Conservation (phyloP, 2,329 filamentous ascomycete genomes). For the Zymoseptoria tritici region DNA sequence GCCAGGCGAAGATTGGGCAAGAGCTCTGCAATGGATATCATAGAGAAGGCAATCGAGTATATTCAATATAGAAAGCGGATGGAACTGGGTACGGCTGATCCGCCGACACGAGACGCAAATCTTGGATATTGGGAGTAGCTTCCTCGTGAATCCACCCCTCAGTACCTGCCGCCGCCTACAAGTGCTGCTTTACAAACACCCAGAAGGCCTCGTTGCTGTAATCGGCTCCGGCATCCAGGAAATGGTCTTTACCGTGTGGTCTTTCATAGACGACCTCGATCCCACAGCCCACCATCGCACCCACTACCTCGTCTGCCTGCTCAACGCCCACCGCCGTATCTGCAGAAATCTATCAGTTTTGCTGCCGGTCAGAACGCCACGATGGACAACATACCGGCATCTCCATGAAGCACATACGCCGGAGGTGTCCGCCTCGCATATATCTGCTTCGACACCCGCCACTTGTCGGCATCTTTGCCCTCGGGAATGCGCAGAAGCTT, state of each 20-base stretch:
- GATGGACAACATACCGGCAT: conserved; percentile 13
- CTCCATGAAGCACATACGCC: conserved; percentile 25
- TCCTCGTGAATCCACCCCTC: not conserved
- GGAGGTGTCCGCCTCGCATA: conserved; percentile 18
- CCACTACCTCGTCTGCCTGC: conserved; percentile 26
- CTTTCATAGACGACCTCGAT: conserved; percentile 23
- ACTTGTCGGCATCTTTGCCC: conserved; percentile 13
- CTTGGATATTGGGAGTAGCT: not conserved
- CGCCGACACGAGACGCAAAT: not conserved
- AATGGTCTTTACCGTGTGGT: conserved; percentile 21
- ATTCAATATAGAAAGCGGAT: conserved; percentile 33
- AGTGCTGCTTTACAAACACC: conserved; percentile 22
- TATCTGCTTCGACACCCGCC: conserved; percentile 21
- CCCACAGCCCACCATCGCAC: conserved; percentile 21
- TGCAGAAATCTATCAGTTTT: not conserved
- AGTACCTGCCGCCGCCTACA: conserved; percentile 7
- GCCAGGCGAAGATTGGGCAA: conserved; percentile 35
- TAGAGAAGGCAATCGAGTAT: conserved; percentile 38
- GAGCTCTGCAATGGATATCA: conserved; percentile 40
- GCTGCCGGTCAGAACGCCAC: conserved; percentile 6
- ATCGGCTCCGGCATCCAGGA: conserved; percentile 21
- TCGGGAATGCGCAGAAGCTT: conserved; percentile 17
- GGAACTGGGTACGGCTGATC: conserved; percentile 11
- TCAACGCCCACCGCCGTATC: conserved; percentile 25
- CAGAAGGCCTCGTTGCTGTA: conserved; percentile 23